phyloP scores from a whole-genome alignment of 1,284 basidiomycete genomes.

The Leccinum subfulvum region DNA sequence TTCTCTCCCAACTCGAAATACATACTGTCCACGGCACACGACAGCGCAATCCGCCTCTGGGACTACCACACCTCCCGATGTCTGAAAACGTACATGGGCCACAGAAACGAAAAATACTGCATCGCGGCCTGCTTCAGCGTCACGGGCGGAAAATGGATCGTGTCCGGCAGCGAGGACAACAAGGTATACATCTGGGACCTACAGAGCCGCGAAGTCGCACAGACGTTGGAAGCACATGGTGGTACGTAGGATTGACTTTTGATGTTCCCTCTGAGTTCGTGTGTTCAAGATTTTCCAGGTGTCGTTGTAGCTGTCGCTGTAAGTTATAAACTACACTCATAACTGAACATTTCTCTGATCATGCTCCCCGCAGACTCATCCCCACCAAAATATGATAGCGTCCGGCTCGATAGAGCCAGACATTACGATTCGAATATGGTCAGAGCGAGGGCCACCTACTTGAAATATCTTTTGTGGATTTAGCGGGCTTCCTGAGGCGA shows the following conservation, averaged over 20 bases:
- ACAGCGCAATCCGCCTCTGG: conserved; percentile 91
- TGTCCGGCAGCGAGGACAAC: conserved; percentile 89
- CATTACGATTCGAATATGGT: conserved; percentile 77
- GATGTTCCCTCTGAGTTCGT: not conserved
- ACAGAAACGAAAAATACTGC: conserved; percentile 78
- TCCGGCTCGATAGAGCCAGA: conserved; percentile 82
- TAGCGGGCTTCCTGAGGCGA: conserved; percentile 5
- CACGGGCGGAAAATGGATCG: conserved; percentile 84
- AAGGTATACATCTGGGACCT: conserved; percentile 91
- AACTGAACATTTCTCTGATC: conserved; percentile 6
- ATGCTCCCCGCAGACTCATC: conserved; percentile 61
- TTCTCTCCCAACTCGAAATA: conserved; percentile 96
- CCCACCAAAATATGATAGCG: conserved; percentile 79
- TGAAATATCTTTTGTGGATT: conserved; percentile 16
- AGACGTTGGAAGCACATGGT: conserved; percentile 74
- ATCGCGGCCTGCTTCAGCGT: conserved; percentile 79
- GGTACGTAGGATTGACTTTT: conserved; percentile 41
- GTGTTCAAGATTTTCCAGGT: conserved; percentile 40
- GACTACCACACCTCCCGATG: conserved; percentile 91
- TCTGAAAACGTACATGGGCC: conserved; percentile 87
- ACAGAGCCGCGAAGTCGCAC: conserved; percentile 80
- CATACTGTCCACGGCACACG: conserved; percentile 88
- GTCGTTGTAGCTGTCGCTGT: conserved; percentile 77
- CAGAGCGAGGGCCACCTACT: conserved; percentile 44
- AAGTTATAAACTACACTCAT: conserved; percentile 18